Evolutionary conservation across 805 yeast genomes (phyloP).

Genomic region (Maudiozyma serrabonitensis): DNA sequence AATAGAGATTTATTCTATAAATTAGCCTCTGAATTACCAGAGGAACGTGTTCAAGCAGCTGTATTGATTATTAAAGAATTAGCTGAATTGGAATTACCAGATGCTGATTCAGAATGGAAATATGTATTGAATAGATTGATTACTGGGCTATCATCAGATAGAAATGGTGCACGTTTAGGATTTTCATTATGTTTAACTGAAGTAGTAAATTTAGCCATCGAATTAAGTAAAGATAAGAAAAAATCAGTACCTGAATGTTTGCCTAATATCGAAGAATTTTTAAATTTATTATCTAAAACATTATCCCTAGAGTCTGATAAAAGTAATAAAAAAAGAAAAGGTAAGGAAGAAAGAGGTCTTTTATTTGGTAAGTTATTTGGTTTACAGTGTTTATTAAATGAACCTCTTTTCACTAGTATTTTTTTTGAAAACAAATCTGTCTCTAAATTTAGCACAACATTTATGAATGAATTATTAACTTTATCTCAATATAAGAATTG

Average conservation of each 20-base stretch:
- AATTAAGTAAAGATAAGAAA: constrained; percentile 9
- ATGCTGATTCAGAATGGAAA: constrained; percentile 54
- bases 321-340: constrained; percentile 43
- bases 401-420: constrained; percentile 30
- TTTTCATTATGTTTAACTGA: constrained; percentile 83
- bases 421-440: constrained; percentile 21
- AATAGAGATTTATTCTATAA: constrained; percentile 69
- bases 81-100: constrained; percentile 22
- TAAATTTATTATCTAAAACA: constrained; percentile 13
- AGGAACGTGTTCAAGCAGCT: constrained; percentile 67
- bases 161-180: constrained; percentile 80
- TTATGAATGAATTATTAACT: constrained; percentile 41
- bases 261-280: constrained; percentile 14
- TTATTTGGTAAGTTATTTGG: constrained; percentile 83
- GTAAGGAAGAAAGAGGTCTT: constrained; percentile 72
- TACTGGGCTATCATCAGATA: constrained; percentile 70
- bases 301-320: constrained; percentile 34
- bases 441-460: constrained; percentile 29
- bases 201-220: constrained; percentile 32
- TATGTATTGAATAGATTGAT: constrained; percentile 73
- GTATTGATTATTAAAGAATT: constrained; percentile 55
- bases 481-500: constrained; percentile 63
- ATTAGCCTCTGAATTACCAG: constrained; percentile 65
- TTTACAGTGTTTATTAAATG: constrained; percentile 59
- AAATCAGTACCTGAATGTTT: constrained; percentile 10